Evolutionary conservation across 805 yeast genomes (phyloP).

Genomic region (Peterozyma xylosa): DNA sequence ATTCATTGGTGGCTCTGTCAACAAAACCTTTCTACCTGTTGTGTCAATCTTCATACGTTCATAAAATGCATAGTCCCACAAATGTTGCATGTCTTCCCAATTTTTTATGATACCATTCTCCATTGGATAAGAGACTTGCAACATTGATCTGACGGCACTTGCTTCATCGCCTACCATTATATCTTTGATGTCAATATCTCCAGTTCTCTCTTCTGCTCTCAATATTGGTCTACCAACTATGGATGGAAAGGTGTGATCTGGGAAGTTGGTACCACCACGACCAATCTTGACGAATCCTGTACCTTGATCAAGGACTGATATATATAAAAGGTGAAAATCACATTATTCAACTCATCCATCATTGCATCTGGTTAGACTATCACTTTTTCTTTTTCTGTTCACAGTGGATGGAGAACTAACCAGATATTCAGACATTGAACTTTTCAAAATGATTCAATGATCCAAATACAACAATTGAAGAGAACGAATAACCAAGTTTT

Average conservation of each 20-base stretch:
- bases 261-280: constrained; percentile 93
- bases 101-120: constrained; percentile 95
- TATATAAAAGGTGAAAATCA: not conserved
- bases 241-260: constrained; percentile 94
- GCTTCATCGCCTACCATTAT: constrained; percentile 99
- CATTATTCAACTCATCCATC: not conserved
- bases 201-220: constrained; percentile 89
- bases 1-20: constrained; percentile 98
- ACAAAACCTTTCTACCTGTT: constrained; percentile 66
- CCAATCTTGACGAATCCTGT: constrained; percentile 98
- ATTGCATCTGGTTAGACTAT: not conserved
- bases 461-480: too few species aligned
- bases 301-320: constrained; percentile 93
- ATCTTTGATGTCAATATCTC: constrained; percentile 76
- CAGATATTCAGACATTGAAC: too few species aligned
- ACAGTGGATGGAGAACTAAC: not conserved
- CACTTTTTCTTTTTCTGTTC: too few species aligned
- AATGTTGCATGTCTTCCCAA: constrained; percentile 98
- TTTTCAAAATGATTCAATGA: too few species aligned
- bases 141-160: constrained; percentile 76
- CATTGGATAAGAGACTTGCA: constrained; percentile 96
- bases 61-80: constrained; percentile 97
- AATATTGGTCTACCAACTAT: constrained; percentile 96
- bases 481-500: not conserved
- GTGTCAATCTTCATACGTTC: constrained; percentile 80